phyloP scores from a whole-genome alignment of 352 stramenopile species.

The Halophytophthora batemanensis region DNA sequence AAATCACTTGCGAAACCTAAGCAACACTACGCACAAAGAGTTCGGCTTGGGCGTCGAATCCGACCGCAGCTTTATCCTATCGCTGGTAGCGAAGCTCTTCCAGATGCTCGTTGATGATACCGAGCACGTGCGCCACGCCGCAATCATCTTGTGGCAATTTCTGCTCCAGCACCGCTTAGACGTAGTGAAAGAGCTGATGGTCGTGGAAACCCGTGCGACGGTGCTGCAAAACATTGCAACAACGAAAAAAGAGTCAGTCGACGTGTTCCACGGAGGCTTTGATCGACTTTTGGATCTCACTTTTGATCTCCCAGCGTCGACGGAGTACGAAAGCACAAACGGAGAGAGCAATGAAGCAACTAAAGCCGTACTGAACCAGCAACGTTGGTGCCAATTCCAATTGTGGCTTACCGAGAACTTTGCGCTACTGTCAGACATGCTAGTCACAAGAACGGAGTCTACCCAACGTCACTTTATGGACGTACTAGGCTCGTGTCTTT shows the following conservation, averaged over 20 bases:
- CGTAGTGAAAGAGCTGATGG: constrained; percentile 71
- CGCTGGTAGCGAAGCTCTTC: constrained; percentile 52
- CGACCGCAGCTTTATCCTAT: constrained; percentile 70
- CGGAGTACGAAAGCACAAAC: neutral
- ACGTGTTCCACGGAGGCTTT: constrained; percentile 75
- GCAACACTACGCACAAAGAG: constrained; percentile 50
- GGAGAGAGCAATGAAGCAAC: neutral
- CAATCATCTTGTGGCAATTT: constrained; percentile 70
- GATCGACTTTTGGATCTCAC: constrained; percentile 58
- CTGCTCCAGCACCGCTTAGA: constrained; percentile 67
- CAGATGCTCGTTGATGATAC: constrained; percentile 64
- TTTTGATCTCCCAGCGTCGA: constrained; percentile 6
- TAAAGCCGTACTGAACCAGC: constrained; percentile 29
- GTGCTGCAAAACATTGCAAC: constrained; percentile 68
- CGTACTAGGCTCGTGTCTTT: constrained; percentile 44
- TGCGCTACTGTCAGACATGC: constrained; percentile 59
- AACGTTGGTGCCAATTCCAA: constrained; percentile 77
- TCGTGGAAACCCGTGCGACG: constrained; percentile 63
- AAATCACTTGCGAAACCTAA: constrained; percentile 50
- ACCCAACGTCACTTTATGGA: constrained; percentile 60
- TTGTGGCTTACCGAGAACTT: constrained; percentile 73
- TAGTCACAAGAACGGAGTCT: constrained; percentile 57
- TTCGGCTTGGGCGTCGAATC: constrained; percentile 66
- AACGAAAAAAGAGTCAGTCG: constrained; percentile 69
- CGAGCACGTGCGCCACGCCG: constrained; percentile 33